Evolutionary conservation across 1,284 basidiomycete genomes (phyloP).

Genomic region (Ceratobasidium sp.): DNA sequence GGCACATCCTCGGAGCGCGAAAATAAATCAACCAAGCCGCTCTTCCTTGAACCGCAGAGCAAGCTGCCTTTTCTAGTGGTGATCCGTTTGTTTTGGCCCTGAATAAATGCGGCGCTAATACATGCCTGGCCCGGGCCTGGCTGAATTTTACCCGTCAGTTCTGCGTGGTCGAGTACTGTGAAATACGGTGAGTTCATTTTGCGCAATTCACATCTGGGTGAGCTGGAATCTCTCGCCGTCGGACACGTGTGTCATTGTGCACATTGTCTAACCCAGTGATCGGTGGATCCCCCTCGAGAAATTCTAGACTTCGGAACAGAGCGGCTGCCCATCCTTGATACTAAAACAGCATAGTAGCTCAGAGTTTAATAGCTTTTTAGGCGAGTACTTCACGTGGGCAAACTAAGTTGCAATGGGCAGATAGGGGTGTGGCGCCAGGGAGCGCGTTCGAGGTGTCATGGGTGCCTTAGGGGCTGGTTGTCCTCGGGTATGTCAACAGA

Average conservation of each 20-base stretch:
- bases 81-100: too few relatives aligned
- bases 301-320: background rate
- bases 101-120: too few relatives aligned
- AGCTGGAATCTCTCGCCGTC: background rate
- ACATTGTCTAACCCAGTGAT: background rate
- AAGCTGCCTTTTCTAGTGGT: too few relatives aligned
- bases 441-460: background rate
- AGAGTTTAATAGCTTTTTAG: background rate
- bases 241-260: background rate
- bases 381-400: background rate
- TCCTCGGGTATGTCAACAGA: background rate
- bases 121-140: too few relatives aligned
- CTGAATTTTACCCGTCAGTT: too few relatives aligned
- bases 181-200: background rate
- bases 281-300: background rate
- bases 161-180: too few relatives aligned
- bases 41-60: too few relatives aligned
- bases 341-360: too few relatives aligned
- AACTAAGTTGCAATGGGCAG: too few relatives aligned
- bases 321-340: background rate
- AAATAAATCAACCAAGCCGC: too few relatives aligned
- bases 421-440: too few relatives aligned
- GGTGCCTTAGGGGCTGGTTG: background rate
- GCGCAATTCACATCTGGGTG: background rate
- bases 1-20: too few relatives aligned